Evolutionary conservation across 495 filamentous ascomycete species (phyloP).

Genomic region (Daldinia childiae): DNA sequence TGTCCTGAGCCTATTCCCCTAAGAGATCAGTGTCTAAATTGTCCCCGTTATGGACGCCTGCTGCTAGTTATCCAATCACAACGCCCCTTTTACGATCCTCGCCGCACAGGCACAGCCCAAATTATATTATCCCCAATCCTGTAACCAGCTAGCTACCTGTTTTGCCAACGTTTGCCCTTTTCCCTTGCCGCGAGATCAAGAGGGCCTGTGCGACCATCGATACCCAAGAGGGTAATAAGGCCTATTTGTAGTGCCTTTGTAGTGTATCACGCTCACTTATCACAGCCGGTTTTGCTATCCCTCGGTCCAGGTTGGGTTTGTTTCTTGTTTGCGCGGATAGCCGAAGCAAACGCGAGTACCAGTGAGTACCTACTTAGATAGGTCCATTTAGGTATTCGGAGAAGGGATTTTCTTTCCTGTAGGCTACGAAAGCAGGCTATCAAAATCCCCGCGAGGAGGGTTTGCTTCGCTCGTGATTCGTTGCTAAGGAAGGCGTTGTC

Average conservation of each 20-base stretch:
- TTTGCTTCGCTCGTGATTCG: constrained; percentile 19
- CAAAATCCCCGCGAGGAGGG: constrained; percentile 10
- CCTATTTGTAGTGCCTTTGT: background rate
- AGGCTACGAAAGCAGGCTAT: constrained; percentile 24
- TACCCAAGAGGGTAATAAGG: constrained; percentile 1
- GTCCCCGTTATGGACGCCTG: constrained; percentile 15
- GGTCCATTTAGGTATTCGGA: background rate
- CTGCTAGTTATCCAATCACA: constrained; percentile 26
- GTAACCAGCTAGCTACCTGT: background rate
- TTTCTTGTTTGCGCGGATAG: constrained; percentile 23
- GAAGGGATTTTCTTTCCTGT: background rate
- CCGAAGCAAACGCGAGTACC: constrained; percentile 23
- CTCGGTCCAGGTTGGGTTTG: background rate
- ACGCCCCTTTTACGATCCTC: constrained; percentile 11
- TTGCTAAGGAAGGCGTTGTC: background rate
- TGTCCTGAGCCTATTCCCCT: constrained; percentile 8
- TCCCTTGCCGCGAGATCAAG: constrained; percentile 14
- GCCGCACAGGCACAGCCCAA: constrained; percentile 26
- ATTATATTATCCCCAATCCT: background rate
- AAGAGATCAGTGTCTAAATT: too few species aligned
- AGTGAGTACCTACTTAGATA: background rate
- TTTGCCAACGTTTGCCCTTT: constrained; percentile 11
- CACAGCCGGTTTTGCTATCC: constrained; percentile 4
- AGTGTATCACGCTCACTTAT: background rate
- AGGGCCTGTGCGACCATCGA: background rate